Percentiles rank a stretch among this genome's conserved stretches.
Evolutionary conservation across 495 filamentous ascomycete species (phyloP).

Genomic region (Sphaerosporella brunnea): DNA sequence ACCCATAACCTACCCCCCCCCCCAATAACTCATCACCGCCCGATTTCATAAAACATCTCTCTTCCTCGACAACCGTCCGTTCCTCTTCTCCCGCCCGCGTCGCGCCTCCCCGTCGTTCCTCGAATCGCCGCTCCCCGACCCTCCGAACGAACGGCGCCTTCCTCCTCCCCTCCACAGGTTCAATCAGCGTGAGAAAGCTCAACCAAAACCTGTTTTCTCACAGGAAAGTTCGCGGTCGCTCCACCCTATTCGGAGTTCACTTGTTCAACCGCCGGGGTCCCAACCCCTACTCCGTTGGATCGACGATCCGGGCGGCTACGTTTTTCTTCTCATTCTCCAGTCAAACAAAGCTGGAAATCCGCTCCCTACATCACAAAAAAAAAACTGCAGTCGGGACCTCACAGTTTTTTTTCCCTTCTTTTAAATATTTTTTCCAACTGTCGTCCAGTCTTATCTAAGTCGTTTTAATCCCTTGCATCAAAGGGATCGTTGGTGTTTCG

Average conservation of each 20-base stretch:
- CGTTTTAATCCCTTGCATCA: slow-evolving; percentile 6
- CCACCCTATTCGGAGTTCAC: neutral
- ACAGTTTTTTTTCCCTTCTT: slow-evolving; percentile 1
- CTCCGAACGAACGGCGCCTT: too few relatives aligned
- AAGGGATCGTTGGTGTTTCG: slow-evolving; percentile 2
- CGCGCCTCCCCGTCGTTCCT: too few relatives aligned
- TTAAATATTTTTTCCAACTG: slow-evolving; percentile 1
- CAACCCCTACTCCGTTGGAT: neutral
- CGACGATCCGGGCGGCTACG: slow-evolving; percentile 1
- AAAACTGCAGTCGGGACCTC: neutral
- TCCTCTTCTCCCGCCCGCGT: too few relatives aligned
- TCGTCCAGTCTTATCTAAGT: neutral
- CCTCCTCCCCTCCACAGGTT: too few relatives aligned
- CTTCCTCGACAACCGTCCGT: too few relatives aligned
- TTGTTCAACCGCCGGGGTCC: neutral
- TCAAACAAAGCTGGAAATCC: slow-evolving; percentile 1
- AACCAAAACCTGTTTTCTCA: too few relatives aligned
- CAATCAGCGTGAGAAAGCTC: too few relatives aligned
- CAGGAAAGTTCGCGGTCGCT: slow-evolving; percentile 2
- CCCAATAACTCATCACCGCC: too few relatives aligned
- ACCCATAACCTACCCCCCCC: too few relatives aligned
- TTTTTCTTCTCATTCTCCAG: neutral
- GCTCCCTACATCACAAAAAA: neutral
- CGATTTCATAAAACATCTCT: too few relatives aligned
- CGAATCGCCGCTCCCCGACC: too few relatives aligned